These are phyloP conservation scores for Syzygium grande DNA, from an alignment of 345 rosid genomes.

Conservation along the genomic window DNA sequence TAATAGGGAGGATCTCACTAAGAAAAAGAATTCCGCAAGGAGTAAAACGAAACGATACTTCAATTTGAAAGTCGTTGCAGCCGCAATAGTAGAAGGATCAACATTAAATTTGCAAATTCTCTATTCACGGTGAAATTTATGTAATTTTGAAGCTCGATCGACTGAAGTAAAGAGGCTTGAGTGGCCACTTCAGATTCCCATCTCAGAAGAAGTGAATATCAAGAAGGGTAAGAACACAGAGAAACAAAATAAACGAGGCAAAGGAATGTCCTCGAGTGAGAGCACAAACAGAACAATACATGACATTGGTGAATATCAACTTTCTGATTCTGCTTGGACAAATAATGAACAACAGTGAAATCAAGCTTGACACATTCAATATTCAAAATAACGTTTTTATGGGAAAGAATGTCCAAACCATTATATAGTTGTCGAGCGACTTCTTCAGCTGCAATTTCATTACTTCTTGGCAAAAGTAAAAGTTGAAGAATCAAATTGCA, in stretches of 20 bases:
- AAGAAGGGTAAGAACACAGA: too few relatives aligned
- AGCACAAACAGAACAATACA: too few relatives aligned
- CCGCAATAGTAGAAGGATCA: too few relatives aligned
- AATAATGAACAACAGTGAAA: neutral
- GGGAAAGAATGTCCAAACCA: neutral
- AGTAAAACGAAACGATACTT: neutral
- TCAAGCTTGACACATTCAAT: neutral
- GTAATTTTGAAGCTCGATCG: too few relatives aligned
- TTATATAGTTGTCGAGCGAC: neutral
- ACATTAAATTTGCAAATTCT: too few relatives aligned
- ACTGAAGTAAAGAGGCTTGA: too few relatives aligned
- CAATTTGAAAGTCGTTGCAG: too few relatives aligned
- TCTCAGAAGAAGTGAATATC: too few relatives aligned
- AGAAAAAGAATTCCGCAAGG: neutral
- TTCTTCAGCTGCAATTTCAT: neutral
- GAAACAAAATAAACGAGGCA: too few relatives aligned
- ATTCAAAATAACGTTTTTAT: neutral
- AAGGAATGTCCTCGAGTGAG: too few relatives aligned
- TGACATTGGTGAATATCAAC: neutral
- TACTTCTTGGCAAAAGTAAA: neutral
- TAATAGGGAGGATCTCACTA: neutral
- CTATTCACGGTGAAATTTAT: too few relatives aligned
- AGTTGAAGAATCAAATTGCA: neutral
- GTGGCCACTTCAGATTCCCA: too few relatives aligned
- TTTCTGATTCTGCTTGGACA: neutral